Evolutionary conservation across 208 protist genomes (phyloP).

Genomic region (Trichomonas vaginalis): DNA sequence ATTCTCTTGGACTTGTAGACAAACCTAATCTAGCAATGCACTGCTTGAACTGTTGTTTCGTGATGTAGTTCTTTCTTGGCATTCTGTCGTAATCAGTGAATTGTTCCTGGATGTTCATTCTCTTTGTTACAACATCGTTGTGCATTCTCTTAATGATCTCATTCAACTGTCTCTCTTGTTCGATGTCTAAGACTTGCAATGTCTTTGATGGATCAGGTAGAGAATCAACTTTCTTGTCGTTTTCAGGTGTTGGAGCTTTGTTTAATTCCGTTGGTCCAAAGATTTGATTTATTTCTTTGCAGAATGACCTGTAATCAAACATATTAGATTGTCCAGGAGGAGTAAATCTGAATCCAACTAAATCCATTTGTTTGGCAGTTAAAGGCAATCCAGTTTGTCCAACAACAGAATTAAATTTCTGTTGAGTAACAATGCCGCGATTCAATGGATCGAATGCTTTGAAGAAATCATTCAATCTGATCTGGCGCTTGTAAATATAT

Average conservation of each 20-base stretch:
- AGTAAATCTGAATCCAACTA: neutral
- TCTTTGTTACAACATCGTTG: neutral
- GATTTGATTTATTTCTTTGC: neutral
- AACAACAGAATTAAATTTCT: neutral
- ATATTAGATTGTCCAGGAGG: neutral
- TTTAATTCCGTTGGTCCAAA: neutral
- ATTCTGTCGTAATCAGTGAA: neutral
- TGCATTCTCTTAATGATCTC: neutral
- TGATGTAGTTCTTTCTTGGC: neutral
- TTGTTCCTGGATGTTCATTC: neutral
- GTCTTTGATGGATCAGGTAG: neutral
- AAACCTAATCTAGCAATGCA: neutral
- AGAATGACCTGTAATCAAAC: neutral
- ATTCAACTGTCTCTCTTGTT: neutral
- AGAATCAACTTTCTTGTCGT: too few species aligned
- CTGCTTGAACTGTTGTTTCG: constrained; percentile 6
- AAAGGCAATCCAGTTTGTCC: neutral
- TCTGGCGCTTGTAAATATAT: neutral
- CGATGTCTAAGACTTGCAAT: neutral
- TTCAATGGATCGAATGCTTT: neutral
- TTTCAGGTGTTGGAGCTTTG: neutral
- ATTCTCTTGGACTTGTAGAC: neutral
- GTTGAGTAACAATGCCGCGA: neutral
- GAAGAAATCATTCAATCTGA: neutral
- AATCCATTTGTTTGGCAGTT: neutral